phyloP scores from a whole-genome alignment of 106 monocot species.

The Acorus gramineus region DNA sequence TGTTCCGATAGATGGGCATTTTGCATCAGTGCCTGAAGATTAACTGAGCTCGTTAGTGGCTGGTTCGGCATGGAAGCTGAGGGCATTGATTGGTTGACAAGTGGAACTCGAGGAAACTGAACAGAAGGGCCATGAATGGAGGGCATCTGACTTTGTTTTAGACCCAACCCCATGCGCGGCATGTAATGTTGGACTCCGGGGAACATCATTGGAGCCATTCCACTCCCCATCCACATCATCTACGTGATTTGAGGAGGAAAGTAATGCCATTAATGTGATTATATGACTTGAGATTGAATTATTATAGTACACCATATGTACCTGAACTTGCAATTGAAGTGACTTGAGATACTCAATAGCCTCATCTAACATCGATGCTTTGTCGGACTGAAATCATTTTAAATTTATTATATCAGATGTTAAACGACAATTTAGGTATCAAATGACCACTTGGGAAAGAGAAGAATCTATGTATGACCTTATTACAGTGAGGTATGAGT shows the following conservation, averaged over 20 bases:
- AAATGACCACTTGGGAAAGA: too few relatives aligned
- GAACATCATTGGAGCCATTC: constrained; percentile 82
- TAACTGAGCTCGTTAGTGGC: constrained; percentile 6
- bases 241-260: constrained; percentile 1
- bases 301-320: too few relatives aligned
- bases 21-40: constrained; percentile 35
- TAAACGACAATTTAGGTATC: too few relatives aligned
- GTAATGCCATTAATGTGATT: too few relatives aligned
- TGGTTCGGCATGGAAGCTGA: constrained; percentile 10
- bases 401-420: too few relatives aligned
- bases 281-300: too few relatives aligned
- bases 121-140: constrained; percentile 17
- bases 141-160: constrained; percentile 28
- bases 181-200: constrained; percentile 47
- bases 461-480: constrained; percentile 20
- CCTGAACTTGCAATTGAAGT: too few relatives aligned
- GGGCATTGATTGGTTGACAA: constrained; percentile 19
- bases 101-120: constrained; percentile 33
- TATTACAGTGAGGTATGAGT: constrained; percentile 91
- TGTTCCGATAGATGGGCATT: constrained; percentile 7
- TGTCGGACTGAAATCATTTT: too few relatives aligned
- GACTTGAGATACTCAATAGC: too few relatives aligned
- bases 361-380: too few relatives aligned
- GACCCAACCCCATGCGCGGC: constrained; percentile 32
- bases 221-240: constrained; percentile 95